Conservation (phyloP, 2,329 filamentous ascomycete species). For the Hypomyces perniciosus region DNA sequence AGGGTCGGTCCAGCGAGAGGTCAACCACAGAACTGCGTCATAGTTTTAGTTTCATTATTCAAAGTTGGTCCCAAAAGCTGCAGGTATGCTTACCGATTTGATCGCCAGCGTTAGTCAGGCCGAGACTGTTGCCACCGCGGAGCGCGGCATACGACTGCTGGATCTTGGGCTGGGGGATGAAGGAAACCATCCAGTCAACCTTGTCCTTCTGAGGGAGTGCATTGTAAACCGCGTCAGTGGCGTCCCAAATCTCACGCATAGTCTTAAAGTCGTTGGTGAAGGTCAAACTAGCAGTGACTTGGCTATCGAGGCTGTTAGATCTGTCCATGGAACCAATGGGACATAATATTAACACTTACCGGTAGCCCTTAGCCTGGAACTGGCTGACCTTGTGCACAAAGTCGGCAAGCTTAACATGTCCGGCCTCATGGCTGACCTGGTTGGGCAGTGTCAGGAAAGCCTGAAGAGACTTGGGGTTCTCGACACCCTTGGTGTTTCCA, state of each 20-base stretch:
- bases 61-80: too few relatives aligned
- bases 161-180: conserved; percentile 13
- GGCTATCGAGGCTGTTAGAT: too few relatives aligned
- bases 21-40: too few relatives aligned
- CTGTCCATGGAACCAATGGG: too few relatives aligned
- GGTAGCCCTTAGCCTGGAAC: conserved; percentile 13
- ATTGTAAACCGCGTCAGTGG: conserved; percentile 10
- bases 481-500: conserved; percentile 3
- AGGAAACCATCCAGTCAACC: conserved; percentile 15
- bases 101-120: conserved; percentile 8
- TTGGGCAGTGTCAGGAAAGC: conserved; percentile 13
- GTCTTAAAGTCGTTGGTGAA: conserved; percentile 12
- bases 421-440: conserved; percentile 2
- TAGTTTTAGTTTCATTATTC: too few relatives aligned
- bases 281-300: conserved; percentile 14
- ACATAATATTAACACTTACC: conserved; percentile 1
- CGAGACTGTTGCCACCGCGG: conserved; percentile 13
- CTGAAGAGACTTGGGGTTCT: conserved; percentile 9
- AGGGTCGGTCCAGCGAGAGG: too few relatives aligned
- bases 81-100: conserved; percentile 14
- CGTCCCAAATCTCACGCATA: conserved; percentile 11
- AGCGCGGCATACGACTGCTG: conserved; percentile 6
- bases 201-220: conserved; percentile 10
- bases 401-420: conserved; percentile 10
- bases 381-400: conserved; percentile 12